Base-by-base conservation (phyloP, 192 early-diverging fungal genomes). In the Thamnidium elegans region DNA sequence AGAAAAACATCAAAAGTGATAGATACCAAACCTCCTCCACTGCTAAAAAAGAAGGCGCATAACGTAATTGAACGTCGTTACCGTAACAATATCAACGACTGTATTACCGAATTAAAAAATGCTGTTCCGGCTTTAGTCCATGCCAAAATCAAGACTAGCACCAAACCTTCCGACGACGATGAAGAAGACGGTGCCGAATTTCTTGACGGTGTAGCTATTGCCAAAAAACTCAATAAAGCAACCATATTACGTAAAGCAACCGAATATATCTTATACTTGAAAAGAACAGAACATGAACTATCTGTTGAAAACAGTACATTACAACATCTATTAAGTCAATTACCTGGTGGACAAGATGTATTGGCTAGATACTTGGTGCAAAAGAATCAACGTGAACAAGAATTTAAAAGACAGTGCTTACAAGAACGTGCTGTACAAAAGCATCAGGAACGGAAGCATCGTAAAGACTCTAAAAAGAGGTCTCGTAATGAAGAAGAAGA, bases 81-180 rank as follows among this genome's bases (percentile, higher is more conserved):
- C 76, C 86, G 95, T 64, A 95, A 95, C 76, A 97, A 97, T 77
- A 93, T 97, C 68, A 97, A 97, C 80, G 91, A 95, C 69, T 87
- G 95, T 45, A 97, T 97, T 50, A 73, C 85, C 46, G 93, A 97
- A 45, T 79, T 97, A 15, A 88, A 90, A 60, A 82, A 84, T 58
- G 85, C 89, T 0, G 91, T 97, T 10, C 95, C 95, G 1, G 92
- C 93, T 0, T 76, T 97, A 20, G 79, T 79, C 32, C 78, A 84
- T 48, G 70, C 65, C 19, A 83, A 78, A 52, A 72, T 79, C 43
- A 48, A 48, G 14, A 17, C 46, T 3, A 19, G 46, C 13, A 4
- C 46, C 8, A 64, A 64, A 43, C 36, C 42, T 4, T 43, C 50
- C 8, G 79, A 79, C 7, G 84, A 81, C 9, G 81, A 76, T 32